Percentiles rank a stretch among this genome's conserved stretches.
phyloP scores from a whole-genome alignment of 768 basidiomycete genomes.

The Amanita rimosa region DNA sequence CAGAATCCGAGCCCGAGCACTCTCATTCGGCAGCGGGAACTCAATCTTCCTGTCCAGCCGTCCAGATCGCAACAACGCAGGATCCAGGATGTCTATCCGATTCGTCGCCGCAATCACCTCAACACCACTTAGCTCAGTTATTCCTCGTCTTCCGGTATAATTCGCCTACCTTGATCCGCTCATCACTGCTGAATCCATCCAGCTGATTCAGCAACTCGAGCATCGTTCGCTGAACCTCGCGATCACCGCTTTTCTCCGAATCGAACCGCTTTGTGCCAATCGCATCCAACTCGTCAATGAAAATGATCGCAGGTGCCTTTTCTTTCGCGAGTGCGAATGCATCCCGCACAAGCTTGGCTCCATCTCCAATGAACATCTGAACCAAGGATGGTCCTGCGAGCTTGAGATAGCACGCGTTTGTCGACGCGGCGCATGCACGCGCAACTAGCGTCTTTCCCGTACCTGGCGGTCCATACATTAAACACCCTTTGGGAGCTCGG shows the following conservation, averaged over 20 bases:
- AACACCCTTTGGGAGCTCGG: slow-evolving; percentile 91
- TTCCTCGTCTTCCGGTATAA: slow-evolving; percentile 2
- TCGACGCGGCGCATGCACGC: slow-evolving; percentile 95
- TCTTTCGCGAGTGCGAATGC: slow-evolving; percentile 97
- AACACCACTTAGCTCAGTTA: slow-evolving; percentile 3
- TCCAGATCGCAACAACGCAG: slow-evolving; percentile 95
- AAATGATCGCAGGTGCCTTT: slow-evolving; percentile 98
- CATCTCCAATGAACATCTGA: slow-evolving; percentile 99
- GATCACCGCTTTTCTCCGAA: slow-evolving; percentile 96
- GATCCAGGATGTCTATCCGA: slow-evolving; percentile 96
- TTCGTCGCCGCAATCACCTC: slow-evolving; percentile 99
- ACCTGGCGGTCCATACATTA: slow-evolving; percentile 99
- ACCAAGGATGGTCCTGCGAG: slow-evolving; percentile 96
- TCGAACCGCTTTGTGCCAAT: slow-evolving; percentile 99
- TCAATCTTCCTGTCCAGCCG: slow-evolving; percentile 98
- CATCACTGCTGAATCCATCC: slow-evolving; percentile 95
- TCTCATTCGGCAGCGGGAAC: slow-evolving; percentile 94
- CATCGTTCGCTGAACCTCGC: slow-evolving; percentile 99
- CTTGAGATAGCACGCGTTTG: slow-evolving; percentile 96
- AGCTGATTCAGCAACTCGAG: slow-evolving; percentile 95
- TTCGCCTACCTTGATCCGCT: slow-evolving; percentile 80
- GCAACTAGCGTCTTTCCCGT: slow-evolving; percentile 98
- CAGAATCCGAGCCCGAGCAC: slow-evolving; percentile 90
- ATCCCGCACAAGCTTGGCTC: slow-evolving; percentile 96
- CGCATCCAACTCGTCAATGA: slow-evolving; percentile 98